These are phyloP conservation scores for Rhizomucor miehei DNA, from an alignment of 371 early-diverging fungal genomes.

Conservation along the genomic window DNA sequence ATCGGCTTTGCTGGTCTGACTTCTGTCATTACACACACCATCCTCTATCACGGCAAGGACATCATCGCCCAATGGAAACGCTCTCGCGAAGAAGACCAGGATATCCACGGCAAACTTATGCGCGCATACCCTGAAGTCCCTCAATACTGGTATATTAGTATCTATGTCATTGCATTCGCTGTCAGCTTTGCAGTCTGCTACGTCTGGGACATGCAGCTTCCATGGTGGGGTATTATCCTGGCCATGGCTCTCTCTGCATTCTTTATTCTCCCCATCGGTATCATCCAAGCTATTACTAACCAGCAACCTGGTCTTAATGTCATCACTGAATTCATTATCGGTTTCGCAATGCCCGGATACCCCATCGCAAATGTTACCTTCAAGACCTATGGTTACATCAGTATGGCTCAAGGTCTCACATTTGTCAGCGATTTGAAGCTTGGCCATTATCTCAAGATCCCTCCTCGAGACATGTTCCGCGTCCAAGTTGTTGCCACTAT, in stretches of 20 bases:
- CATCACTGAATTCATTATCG: constrained; percentile 68
- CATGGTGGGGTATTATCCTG: constrained; percentile 71
- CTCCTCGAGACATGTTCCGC: constrained; percentile 68
- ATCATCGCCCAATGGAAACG: constrained; percentile 54
- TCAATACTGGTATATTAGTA: constrained; percentile 64
- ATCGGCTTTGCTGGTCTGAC: constrained; percentile 64
- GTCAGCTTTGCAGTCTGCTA: constrained; percentile 52
- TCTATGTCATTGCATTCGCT: constrained; percentile 46
- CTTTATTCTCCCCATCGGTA: constrained; percentile 80
- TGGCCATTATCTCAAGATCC: constrained; percentile 68
- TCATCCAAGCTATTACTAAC: constrained; percentile 70
- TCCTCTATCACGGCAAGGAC: constrained; percentile 61
- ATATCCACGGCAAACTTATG: constrained; percentile 72
- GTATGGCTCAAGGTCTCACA: constrained; percentile 56
- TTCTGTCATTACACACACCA: constrained; percentile 61
- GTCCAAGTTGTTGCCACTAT: constrained; percentile 59
- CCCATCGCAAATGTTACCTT: constrained; percentile 66
- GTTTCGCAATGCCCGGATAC: constrained; percentile 61
- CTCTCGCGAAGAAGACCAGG: constrained; percentile 57
- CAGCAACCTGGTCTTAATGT: constrained; percentile 72
- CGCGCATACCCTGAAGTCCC: constrained; percentile 72
- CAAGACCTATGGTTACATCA: constrained; percentile 66
- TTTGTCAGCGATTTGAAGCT: constrained; percentile 66
- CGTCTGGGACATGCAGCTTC: constrained; percentile 52
- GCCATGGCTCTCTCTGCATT: constrained; percentile 58